Evolutionary conservation across 2,329 filamentous ascomycete genomes (phyloP), one percentile per base, ranked within the genome.

Genomic region (Fusarium zealandicum): DNA sequence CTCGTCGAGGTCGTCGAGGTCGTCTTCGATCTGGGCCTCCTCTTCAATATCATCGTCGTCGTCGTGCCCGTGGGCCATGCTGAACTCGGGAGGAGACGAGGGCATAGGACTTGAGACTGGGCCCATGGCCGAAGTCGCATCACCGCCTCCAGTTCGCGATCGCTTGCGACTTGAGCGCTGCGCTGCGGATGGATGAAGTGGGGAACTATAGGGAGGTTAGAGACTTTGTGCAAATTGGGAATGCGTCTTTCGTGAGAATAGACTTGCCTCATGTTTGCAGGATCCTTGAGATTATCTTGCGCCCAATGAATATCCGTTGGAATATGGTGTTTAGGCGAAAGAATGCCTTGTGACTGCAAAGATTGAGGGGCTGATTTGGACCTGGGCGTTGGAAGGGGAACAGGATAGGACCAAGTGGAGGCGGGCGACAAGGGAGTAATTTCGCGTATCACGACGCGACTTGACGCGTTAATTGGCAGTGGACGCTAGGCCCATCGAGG

Each of bases 1-100:
- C 70, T 93, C 90, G 65, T 95, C 91, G 36, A 93, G 82, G 51
- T 95, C 89, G 47, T 92, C 90, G 14, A 88, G 80, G 63, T 89
- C 88, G 61, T 88, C 87, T 62, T 92, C 87, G 38, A 87, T 79
- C 69, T 92, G 88, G 42, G 84, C 82, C 43, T 91, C 88, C 43
- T 89, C 86, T 49, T 91, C 82, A 32, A 88, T 82, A 64, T 90
- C 88, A 57, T 92, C 90, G 11, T 88, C 82, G 37, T 90, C 86
- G 56, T 90, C 88, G 27, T 78, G 81, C 44, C 87, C 86, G 46
- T 89, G 86, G 6, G 84, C 82, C 59, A 91, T 86, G 61, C 80
- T 78, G 66, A 85, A 85, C 35, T 70, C 69, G 9, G 86, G 85
- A 2, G 85, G 85, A 1, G 85, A 88, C 1, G 86, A 88, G n/a